These are phyloP conservation scores for Xylaria castorea DNA, from an alignment of 495 filamentous ascomycete species.

Conservation along the genomic window DNA sequence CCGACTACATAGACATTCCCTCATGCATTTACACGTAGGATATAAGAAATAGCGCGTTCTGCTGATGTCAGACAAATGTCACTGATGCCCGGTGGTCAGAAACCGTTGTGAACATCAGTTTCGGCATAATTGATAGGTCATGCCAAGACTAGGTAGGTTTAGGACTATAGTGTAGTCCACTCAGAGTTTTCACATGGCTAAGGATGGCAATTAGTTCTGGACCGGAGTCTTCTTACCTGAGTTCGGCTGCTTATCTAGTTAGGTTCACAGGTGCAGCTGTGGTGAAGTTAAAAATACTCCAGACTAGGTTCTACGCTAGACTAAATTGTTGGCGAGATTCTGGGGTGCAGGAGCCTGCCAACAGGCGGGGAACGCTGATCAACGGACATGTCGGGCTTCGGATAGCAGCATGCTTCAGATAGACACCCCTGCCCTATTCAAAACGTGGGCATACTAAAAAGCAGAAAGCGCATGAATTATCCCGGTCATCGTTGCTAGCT, in stretches of 20 bases:
- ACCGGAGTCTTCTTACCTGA: not conserved
- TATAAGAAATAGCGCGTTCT: not conserved
- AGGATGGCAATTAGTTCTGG: not conserved
- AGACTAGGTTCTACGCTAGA: not conserved
- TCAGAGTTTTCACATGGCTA: not conserved
- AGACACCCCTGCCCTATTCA: not conserved
- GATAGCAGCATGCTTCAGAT: not conserved
- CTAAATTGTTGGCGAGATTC: conserved; percentile 4
- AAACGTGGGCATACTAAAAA: not conserved
- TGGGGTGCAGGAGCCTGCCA: conserved; percentile 23
- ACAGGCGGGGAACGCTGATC: conserved; percentile 5
- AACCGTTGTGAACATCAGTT: not conserved
- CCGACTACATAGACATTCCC: conserved; percentile 15
- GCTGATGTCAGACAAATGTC: conserved; percentile 28
- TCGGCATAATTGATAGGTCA: conserved; percentile 7
- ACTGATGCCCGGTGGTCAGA: not conserved
- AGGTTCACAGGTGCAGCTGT: not conserved
- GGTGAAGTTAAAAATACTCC: not conserved
- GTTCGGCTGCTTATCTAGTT: not conserved
- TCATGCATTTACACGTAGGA: conserved; percentile 1
- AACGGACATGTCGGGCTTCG: not conserved
- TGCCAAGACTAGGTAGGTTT: not conserved
- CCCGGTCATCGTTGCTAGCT: not conserved
- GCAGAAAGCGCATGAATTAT: not conserved
- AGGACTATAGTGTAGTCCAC: not conserved